Percentiles rank a stretch among this genome's conserved stretches.
These are phyloP conservation scores for Colletotrichum higginsianum DNA, from an alignment of 2,329 filamentous ascomycete genomes.

Conservation along the genomic window DNA sequence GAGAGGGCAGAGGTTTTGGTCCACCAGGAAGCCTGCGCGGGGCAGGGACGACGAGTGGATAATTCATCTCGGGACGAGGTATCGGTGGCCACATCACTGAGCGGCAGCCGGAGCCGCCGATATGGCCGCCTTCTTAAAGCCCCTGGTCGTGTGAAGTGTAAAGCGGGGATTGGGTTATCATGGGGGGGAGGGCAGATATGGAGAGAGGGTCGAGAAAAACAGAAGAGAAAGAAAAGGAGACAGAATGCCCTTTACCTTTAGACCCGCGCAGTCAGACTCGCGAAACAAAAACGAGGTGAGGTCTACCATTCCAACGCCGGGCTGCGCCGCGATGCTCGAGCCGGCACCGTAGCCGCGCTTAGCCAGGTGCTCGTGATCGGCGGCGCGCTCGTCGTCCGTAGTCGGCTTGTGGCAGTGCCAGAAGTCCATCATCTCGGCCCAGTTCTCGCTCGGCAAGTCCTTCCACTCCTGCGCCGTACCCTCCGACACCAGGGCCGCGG, in stretches of 20 bases:
- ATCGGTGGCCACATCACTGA: constrained; percentile 76
- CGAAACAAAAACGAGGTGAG: constrained; percentile 81
- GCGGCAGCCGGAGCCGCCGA: constrained; percentile 54
- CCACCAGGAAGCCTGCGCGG: constrained; percentile 17
- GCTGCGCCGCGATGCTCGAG: constrained; percentile 77
- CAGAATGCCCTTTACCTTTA: constrained; percentile 53
- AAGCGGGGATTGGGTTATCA: constrained; percentile 25
- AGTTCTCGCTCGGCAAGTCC: constrained; percentile 94
- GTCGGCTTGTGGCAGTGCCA: constrained; percentile 99
- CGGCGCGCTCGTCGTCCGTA: constrained; percentile 63
- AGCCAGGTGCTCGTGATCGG: constrained; percentile 63
- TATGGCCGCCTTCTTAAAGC: constrained; percentile 75
- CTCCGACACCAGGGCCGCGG: constrained; percentile 53
- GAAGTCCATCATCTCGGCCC: constrained; percentile 99
- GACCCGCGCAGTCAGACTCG: constrained; percentile 72
- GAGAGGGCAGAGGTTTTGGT: constrained; percentile 34
- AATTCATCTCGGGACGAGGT: constrained; percentile 76
- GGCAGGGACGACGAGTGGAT: constrained; percentile 47
- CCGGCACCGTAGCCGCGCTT: constrained; percentile 88
- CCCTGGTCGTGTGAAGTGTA: constrained; percentile 44
- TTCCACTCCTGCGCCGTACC: constrained; percentile 77
- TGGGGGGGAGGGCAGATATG: constrained; percentile 36
- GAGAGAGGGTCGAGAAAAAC: constrained; percentile 24
- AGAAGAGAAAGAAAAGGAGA: constrained; percentile 38
- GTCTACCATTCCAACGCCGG: constrained; percentile 84